Evolutionary conservation across 2,329 filamentous ascomycete species (phyloP).

Genomic region (Arthrobotrys conoides): DNA sequence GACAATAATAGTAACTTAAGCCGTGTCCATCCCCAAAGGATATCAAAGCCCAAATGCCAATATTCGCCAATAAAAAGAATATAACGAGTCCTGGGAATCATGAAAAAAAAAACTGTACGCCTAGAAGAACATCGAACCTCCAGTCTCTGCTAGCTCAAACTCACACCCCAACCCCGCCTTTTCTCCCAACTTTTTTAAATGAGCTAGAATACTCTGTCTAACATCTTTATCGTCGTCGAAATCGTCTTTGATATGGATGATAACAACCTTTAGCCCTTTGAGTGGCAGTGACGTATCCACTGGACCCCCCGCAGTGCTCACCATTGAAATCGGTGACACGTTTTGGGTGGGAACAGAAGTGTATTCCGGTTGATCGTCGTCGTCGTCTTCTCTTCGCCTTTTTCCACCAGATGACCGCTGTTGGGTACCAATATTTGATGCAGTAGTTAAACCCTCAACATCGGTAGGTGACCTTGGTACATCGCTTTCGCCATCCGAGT

Average conservation of each 20-base stretch:
- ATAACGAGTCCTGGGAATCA: slow-evolving; percentile 42
- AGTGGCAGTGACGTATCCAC: slow-evolving; percentile 70
- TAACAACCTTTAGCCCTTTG: slow-evolving; percentile 81
- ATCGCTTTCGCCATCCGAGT: slow-evolving; percentile 53
- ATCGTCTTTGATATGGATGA: slow-evolving; percentile 95
- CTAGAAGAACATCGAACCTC: slow-evolving; percentile 63
- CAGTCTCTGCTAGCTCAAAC: slow-evolving; percentile 63
- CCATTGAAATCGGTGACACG: slow-evolving; percentile 30
- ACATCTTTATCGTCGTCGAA: slow-evolving; percentile 78
- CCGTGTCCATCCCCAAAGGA: slow-evolving; percentile 25
- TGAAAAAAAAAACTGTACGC: slow-evolving; percentile 21
- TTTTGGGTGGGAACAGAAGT: slow-evolving; percentile 39
- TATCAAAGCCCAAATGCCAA: slow-evolving; percentile 30
- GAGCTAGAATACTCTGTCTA: slow-evolving; percentile 77
- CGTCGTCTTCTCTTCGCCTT: slow-evolving; percentile 21
- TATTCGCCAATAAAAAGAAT: slow-evolving; percentile 36
- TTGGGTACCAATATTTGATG: background rate
- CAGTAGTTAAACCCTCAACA: slow-evolving; percentile 37
- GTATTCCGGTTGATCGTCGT: slow-evolving; percentile 30
- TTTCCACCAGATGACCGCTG: slow-evolving; percentile 36
- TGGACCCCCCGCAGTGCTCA: slow-evolving; percentile 30
- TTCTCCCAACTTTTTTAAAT: slow-evolving; percentile 77
- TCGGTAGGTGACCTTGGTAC: slow-evolving; percentile 54
- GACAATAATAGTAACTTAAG: slow-evolving; percentile 26
- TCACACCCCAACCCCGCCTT: slow-evolving; percentile 64